A percentile compares a stretch with the other conserved stretches of the same genome.
These are phyloP conservation scores for Colletotrichum orbiculare DNA, from an alignment of 2,329 filamentous ascomycete genomes.

Conservation along the genomic window DNA sequence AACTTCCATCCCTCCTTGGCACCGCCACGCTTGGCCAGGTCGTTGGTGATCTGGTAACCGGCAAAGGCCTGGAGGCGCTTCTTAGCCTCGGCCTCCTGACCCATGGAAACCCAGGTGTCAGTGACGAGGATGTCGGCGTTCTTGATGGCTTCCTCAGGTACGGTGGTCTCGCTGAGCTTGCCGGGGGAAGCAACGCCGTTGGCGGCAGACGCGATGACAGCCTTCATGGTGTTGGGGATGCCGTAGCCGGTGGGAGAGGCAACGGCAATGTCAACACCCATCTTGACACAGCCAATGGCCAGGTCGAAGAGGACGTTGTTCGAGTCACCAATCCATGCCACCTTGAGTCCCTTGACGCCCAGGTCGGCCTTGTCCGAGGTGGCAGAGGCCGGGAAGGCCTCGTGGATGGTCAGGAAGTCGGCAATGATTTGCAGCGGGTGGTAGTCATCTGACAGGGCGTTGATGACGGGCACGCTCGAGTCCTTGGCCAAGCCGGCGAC, in stretches of 20 bases:
- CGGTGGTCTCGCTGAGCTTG: slow-evolving; percentile 77
- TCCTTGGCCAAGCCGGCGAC: slow-evolving; percentile 76
- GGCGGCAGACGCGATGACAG: slow-evolving; percentile 75
- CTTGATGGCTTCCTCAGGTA: slow-evolving; percentile 87
- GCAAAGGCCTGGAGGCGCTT: slow-evolving; percentile 84
- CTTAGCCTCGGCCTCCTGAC: slow-evolving; percentile 86
- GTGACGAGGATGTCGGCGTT: slow-evolving; percentile 91
- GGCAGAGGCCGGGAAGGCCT: slow-evolving; percentile 70
- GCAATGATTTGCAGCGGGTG: slow-evolving; percentile 95
- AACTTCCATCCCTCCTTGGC: slow-evolving; percentile 94
- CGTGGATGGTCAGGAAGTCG: slow-evolving; percentile 91
- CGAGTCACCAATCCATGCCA: slow-evolving; percentile 95
- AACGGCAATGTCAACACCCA: slow-evolving; percentile 86
- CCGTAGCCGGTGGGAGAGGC: slow-evolving; percentile 88
- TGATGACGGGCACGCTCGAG: slow-evolving; percentile 84
- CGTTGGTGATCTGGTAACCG: slow-evolving; percentile 91
- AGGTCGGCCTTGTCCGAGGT: slow-evolving; percentile 54
- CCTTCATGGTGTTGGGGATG: slow-evolving; percentile 80
- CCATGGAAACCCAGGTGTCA: slow-evolving; percentile 99
- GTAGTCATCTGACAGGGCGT: slow-evolving; percentile 88
- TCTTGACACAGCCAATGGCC: slow-evolving; percentile 86
- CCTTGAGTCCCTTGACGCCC: slow-evolving; percentile 84
- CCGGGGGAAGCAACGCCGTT: slow-evolving; percentile 68
- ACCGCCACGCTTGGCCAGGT: slow-evolving; percentile 84
- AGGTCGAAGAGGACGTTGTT: slow-evolving; percentile 98